Evolutionary conservation across 202 grass and related monocot species (phyloP).

Genomic region (Zizania palustris): DNA sequence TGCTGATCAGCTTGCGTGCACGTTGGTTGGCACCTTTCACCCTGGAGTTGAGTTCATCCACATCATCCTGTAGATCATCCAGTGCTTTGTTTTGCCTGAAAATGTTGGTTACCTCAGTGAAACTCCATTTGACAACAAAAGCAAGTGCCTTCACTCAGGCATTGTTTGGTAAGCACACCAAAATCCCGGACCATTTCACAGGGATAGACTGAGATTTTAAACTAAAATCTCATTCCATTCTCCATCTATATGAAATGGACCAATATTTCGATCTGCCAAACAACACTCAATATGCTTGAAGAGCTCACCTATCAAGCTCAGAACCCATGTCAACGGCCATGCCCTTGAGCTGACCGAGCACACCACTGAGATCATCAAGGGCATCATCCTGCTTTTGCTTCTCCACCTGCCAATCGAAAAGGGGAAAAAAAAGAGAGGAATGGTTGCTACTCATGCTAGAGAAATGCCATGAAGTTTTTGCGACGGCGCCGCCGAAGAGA

Average conservation of each 20-base stretch:
- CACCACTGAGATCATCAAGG: slow-evolving; percentile 78
- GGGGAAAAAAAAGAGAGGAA: background rate
- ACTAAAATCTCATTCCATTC: too few relatives aligned
- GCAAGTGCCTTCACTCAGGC: background rate
- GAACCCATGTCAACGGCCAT: slow-evolving; percentile 95
- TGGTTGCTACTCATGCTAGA: background rate
- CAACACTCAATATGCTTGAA: background rate
- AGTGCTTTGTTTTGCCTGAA: slow-evolving; percentile 92
- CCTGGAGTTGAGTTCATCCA: slow-evolving; percentile 79
- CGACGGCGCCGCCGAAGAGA: background rate
- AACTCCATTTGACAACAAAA: background rate
- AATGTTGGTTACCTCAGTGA: slow-evolving; percentile 1
- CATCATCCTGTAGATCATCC: slow-evolving; percentile 73
- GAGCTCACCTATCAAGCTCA: slow-evolving; percentile 77
- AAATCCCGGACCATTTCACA: too few relatives aligned
- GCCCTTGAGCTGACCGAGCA: slow-evolving; percentile 84
- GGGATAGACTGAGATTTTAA: too few relatives aligned
- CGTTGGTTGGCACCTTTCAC: slow-evolving; percentile 86
- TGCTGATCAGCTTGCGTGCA: slow-evolving; percentile 63
- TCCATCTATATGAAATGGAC: too few relatives aligned
- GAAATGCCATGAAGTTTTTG: background rate
- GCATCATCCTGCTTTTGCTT: slow-evolving; percentile 90
- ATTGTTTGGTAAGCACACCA: too few relatives aligned
- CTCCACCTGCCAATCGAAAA: slow-evolving; percentile 59
- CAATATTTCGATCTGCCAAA: too few relatives aligned